These are phyloP conservation scores for Withania somnifera DNA, from an alignment of 305 asterid species.

Conservation along the genomic window DNA sequence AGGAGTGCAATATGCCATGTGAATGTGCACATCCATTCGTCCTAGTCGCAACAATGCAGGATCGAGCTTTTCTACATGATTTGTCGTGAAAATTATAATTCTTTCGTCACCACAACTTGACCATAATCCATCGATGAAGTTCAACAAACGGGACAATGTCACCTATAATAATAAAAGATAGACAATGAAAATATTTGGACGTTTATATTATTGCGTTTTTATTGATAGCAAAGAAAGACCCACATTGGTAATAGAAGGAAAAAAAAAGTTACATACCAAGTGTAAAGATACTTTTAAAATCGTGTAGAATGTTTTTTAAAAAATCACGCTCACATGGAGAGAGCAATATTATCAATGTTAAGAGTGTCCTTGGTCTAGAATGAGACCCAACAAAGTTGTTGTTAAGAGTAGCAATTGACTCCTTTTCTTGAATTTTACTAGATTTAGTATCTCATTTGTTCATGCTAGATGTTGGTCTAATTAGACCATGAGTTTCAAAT, in stretches of 20 bases:
- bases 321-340: too few relatives aligned
- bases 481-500: neutral
- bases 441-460: neutral
- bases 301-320: too few relatives aligned
- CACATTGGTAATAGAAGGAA: neutral
- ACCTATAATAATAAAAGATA: neutral
- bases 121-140: slow-evolving; percentile 43
- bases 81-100: slow-evolving; percentile 35
- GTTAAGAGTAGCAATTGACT: neutral
- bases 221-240: neutral
- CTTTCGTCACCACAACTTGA: slow-evolving; percentile 46
- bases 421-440: neutral
- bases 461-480: neutral
- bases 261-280: too few relatives aligned
- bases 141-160: slow-evolving; percentile 28
- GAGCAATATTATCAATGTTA: too few relatives aligned
- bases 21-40: slow-evolving; percentile 38
- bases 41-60: slow-evolving; percentile 40
- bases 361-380: neutral
- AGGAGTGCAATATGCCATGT: slow-evolving; percentile 36
- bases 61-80: slow-evolving; percentile 29
- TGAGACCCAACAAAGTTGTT: neutral
- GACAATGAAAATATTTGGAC: neutral
- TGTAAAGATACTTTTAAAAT: too few relatives aligned
- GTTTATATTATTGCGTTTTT: neutral